Conservation (phyloP, 257 asterid species). For the Gynochthodes officinalis region DNA sequence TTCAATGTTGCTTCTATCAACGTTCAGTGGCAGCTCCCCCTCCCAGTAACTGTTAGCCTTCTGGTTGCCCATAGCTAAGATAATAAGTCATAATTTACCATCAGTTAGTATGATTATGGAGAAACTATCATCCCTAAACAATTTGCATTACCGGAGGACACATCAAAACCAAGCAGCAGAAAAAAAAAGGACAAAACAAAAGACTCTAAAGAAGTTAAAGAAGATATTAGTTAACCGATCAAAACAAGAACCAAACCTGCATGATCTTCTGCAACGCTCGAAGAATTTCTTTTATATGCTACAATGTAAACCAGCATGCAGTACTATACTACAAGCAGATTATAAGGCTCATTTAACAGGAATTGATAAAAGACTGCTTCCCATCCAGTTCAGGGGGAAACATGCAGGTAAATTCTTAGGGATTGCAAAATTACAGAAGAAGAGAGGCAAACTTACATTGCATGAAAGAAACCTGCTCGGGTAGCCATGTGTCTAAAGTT, state of each 20-base stretch:
- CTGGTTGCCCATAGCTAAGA: constrained; percentile 66
- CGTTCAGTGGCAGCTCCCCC: constrained; percentile 48
- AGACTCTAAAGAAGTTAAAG: not conserved
- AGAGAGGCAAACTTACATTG: constrained; percentile 50
- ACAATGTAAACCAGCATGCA: not conserved
- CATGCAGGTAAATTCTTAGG: not conserved
- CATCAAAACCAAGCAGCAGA: constrained; percentile 5
- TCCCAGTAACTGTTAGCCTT: constrained; percentile 80
- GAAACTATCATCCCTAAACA: not conserved
- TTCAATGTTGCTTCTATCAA: constrained; percentile 55
- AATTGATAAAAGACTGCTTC: not conserved
- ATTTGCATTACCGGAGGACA: not conserved
- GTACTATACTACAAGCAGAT: not conserved
- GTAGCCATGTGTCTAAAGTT: constrained; percentile 94
- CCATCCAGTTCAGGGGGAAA: not conserved
- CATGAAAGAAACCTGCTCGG: constrained; percentile 86
- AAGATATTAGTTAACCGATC: not conserved
- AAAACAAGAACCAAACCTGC: not conserved
- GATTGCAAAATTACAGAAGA: not conserved
- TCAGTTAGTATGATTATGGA: not conserved
- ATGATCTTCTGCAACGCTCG: not conserved
- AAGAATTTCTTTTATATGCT: not conserved
- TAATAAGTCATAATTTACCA: constrained; percentile 2
- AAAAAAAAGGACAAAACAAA: not conserved
- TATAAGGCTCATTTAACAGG: not conserved